Percentiles rank a stretch among this genome's conserved stretches.
These are phyloP conservation scores for Epichloe festucae DNA, from an alignment of 2,329 filamentous ascomycete species.

Conservation along the genomic window DNA sequence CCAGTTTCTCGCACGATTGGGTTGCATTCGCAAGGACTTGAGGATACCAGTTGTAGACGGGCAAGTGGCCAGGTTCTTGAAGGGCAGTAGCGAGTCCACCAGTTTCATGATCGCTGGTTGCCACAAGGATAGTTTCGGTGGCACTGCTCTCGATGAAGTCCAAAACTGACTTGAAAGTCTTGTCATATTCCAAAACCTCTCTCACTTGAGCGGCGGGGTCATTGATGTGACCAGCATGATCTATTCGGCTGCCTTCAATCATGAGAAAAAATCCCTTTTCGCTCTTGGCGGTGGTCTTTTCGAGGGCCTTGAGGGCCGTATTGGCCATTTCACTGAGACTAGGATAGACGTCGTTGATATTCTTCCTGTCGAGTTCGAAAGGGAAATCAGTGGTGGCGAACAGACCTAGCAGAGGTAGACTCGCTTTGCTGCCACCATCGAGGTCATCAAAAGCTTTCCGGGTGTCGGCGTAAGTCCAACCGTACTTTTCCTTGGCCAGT, in stretches of 20 bases:
- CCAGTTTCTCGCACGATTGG: slow-evolving; percentile 62
- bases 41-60: slow-evolving; percentile 67
- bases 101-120: slow-evolving; percentile 93
- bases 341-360: slow-evolving; percentile 68
- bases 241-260: slow-evolving; percentile 94
- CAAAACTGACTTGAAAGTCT: slow-evolving; percentile 66
- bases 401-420: slow-evolving; percentile 75
- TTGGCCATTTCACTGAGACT: slow-evolving; percentile 84
- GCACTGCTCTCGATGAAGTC: slow-evolving; percentile 69
- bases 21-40: slow-evolving; percentile 63
- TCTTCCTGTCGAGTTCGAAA: slow-evolving; percentile 81
- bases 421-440: slow-evolving; percentile 49
- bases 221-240: slow-evolving; percentile 82
- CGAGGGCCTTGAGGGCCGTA: slow-evolving; percentile 67
- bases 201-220: slow-evolving; percentile 75
- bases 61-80: slow-evolving; percentile 42
- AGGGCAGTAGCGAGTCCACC: slow-evolving; percentile 74
- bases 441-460: slow-evolving; percentile 66
- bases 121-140: slow-evolving; percentile 67
- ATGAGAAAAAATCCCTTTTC: slow-evolving; percentile 96
- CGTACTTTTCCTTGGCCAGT: slow-evolving; percentile 59
- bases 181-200: slow-evolving; percentile 93
- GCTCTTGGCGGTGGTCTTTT: slow-evolving; percentile 65
- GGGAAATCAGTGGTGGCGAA: slow-evolving; percentile 76
- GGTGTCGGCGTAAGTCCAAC: slow-evolving; percentile 66